Base-by-base conservation (phyloP, 2,329 filamentous ascomycete genomes). In the Dactylellina sp. region DNA sequence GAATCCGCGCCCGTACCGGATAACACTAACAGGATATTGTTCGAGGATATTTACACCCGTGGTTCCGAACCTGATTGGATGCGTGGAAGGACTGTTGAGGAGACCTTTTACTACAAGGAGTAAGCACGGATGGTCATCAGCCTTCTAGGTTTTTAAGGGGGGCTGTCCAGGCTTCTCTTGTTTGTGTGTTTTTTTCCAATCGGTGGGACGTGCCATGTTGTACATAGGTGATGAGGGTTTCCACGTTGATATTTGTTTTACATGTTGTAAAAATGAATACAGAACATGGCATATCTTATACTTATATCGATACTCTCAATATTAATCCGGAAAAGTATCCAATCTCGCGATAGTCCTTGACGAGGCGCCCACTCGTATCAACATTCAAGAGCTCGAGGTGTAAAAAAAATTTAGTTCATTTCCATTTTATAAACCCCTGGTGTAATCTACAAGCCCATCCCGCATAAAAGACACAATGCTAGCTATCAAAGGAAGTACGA, bases 11-110 rank as follows among this genome's bases (percentile, higher is more conserved):
- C 88, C 42, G 82, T 84, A 50, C 95, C 95, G 28, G 92, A 96
- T 53, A 82, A 90, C 66, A 96, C 87, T 75, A 84, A 89, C 62
- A 87, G 92, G 83, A 95, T 95, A 78, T 86, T 99, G 79, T 99
- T 87, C 82, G 94, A 99, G 89, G 94, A 97, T 82, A 96, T 97
- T 82, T 98, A 97, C 83, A 93, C 93, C 16, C 55, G 86, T 77
- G 94, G 94, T 78, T 90, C 87, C 75, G 94, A 97, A 88, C 93
- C 93, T 68, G 84, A 88, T 80, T 97, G 90, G 85, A 87, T 97
- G 84, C 89, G 93, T 79, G 94, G 94, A 79, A 88, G 94, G 76
- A 93, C 90, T 72, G 87, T 90, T 62, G 93, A 98, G 80, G 95
- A 98, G 90, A 94, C 93, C 84, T 95, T 89, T 84, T 97, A 90